Evolutionary conservation across 2,329 filamentous ascomycete genomes (phyloP).

Genomic region (Ascochyta lentis): DNA sequence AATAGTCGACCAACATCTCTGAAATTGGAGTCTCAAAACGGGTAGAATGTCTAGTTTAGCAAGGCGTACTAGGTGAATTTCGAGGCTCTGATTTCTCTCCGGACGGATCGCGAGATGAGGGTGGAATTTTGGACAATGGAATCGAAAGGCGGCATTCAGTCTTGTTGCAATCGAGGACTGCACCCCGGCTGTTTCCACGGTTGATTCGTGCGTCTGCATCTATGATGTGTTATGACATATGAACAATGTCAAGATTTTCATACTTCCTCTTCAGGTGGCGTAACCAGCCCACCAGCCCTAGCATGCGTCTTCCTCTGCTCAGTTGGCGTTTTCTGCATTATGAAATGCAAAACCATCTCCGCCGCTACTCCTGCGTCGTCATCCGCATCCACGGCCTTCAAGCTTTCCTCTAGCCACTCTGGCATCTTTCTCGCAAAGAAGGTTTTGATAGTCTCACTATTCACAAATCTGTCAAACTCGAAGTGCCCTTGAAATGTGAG

Average conservation of each 20-base stretch:
- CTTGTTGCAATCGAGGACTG: not conserved
- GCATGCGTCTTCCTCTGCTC: not conserved
- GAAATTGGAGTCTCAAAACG: not conserved
- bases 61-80: not conserved
- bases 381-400: constrained; percentile 30
- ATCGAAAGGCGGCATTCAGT: not conserved
- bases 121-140: too few species aligned
- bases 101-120: too few species aligned
- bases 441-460: constrained; percentile 47
- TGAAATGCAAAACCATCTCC: constrained; percentile 43
- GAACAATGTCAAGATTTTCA: not conserved
- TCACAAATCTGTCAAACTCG: constrained; percentile 54
- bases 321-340: constrained; percentile 23
- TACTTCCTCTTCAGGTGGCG: constrained; percentile 22
- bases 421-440: constrained; percentile 41
- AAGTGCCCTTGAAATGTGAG: constrained; percentile 55
- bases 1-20: not conserved
- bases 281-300: constrained; percentile 27
- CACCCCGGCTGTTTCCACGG: not conserved
- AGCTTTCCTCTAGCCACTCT: constrained; percentile 24
- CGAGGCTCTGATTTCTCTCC: not conserved
- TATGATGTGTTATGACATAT: not conserved
- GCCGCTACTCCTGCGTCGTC: constrained; percentile 43
- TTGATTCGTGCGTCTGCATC: not conserved
- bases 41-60: not conserved